Evolutionary conservation across 176 grass and related monocot species (phyloP).

Genomic region (Phoenix dactylifera): DNA sequence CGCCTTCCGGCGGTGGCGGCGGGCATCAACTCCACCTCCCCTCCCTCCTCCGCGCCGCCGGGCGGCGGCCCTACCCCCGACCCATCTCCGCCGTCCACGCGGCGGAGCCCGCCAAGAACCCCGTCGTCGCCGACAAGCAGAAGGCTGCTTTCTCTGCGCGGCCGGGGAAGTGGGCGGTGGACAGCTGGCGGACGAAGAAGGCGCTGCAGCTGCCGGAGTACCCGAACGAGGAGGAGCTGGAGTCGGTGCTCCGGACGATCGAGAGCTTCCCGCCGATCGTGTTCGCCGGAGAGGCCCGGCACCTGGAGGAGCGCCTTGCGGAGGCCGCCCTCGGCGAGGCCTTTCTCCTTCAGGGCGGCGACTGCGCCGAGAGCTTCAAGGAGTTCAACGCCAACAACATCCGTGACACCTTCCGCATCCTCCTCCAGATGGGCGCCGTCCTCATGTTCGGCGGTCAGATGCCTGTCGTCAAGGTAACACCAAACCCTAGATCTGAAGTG

Average conservation of each 20-base stretch:
- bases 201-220: slow-evolving; percentile 73
- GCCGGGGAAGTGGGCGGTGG: slow-evolving; percentile 47
- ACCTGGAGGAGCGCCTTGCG: slow-evolving; percentile 66
- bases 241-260: slow-evolving; percentile 57
- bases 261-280: slow-evolving; percentile 82
- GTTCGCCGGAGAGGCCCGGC: slow-evolving; percentile 79
- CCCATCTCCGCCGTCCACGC: slow-evolving; percentile 46
- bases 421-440: slow-evolving; percentile 76
- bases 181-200: slow-evolving; percentile 53
- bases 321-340: slow-evolving; percentile 64
- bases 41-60: slow-evolving; percentile 3
- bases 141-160: neutral
- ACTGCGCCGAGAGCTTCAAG: slow-evolving; percentile 84
- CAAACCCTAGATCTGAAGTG: neutral
- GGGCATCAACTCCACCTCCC: neutral
- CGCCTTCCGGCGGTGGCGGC: neutral
- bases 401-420: slow-evolving; percentile 62
- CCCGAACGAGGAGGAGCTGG: slow-evolving; percentile 45
- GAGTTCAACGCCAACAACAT: slow-evolving; percentile 87
- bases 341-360: slow-evolving; percentile 78
- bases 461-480: slow-evolving; percentile 58
- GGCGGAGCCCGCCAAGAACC: slow-evolving; percentile 29
- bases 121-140: slow-evolving; percentile 4
- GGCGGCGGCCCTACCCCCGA: neutral
- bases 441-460: slow-evolving; percentile 87